Evolutionary conservation across 2,329 filamentous ascomycete species (phyloP).

Genomic region (Cladosporium sp.): DNA sequence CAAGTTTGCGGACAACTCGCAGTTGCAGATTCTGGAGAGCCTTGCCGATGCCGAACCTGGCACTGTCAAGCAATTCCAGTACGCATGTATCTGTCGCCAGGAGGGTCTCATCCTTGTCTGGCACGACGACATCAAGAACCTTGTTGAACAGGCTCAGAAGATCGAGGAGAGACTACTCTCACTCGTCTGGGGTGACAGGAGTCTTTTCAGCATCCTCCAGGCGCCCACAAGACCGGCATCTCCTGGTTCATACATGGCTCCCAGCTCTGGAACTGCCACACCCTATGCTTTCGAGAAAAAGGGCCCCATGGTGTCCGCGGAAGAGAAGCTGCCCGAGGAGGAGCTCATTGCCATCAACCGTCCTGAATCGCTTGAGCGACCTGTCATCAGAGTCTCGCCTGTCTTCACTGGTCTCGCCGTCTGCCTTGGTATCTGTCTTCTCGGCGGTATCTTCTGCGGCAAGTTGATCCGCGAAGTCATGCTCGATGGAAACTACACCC

Average conservation of each 20-base stretch:
- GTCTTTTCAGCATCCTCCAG: conserved; percentile 8
- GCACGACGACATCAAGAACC: conserved; percentile 12
- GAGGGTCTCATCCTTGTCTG: conserved; percentile 11
- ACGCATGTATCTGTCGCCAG: conserved; percentile 9
- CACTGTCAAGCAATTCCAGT: conserved; percentile 16
- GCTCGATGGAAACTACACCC: conserved; percentile 52
- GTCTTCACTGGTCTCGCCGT: conserved; percentile 54
- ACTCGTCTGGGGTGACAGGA: conserved; percentile 2
- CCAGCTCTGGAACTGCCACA: conserved; percentile 3
- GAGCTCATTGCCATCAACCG: neutral
- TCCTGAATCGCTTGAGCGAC: conserved; percentile 7
- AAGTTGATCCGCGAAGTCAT: conserved; percentile 54
- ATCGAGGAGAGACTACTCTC: conserved; percentile 12
- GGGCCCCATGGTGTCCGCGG: neutral
- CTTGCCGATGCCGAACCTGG: neutral
- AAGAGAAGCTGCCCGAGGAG: neutral
- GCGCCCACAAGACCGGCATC: conserved; percentile 4
- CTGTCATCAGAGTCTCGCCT: conserved; percentile 30
- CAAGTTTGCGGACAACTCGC: conserved; percentile 6
- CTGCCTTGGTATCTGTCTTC: conserved; percentile 50
- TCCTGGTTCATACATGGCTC: neutral
- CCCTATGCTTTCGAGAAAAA: conserved; percentile 10
- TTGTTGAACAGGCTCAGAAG: conserved; percentile 5
- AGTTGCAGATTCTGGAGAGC: conserved; percentile 6
- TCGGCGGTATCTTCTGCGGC: conserved; percentile 55